Evolutionary conservation across 73 alveolate species (phyloP).

Genomic region (Breviolum minutum): DNA sequence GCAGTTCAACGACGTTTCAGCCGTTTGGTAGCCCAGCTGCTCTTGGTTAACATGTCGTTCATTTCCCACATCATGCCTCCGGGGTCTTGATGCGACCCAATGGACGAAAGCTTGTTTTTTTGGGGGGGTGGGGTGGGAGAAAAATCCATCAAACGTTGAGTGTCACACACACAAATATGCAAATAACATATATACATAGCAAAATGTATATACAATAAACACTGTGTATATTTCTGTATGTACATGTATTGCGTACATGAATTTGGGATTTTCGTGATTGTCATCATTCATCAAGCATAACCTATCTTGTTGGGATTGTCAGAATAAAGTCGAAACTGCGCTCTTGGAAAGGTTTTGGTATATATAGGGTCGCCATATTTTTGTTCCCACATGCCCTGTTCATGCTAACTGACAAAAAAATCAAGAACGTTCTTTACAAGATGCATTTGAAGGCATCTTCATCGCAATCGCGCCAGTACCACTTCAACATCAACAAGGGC

Average conservation of each 20-base stretch:
- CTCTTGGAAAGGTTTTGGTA: neutral
- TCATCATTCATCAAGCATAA: no score
- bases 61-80: constrained; percentile 92
- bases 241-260: no score
- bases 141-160: neutral
- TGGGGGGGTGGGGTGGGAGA: neutral
- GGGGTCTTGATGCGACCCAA: neutral
- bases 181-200: no score
- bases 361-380: neutral
- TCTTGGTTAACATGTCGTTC: constrained; percentile 56
- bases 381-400: neutral
- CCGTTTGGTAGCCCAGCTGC: constrained; percentile 8
- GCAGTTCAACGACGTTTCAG: neutral
- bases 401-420: neutral
- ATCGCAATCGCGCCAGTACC: constrained; percentile 78
- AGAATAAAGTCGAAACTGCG: neutral
- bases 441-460: constrained; percentile 42
- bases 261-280: no score
- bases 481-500: constrained; percentile 79
- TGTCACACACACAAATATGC: neutral
- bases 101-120: neutral
- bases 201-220: no score
- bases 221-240: no score
- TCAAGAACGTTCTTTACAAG: neutral
- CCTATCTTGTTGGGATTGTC: neutral